Conservation (phyloP, 1,139 yeast species). For the Nadsonia starkeyi-henricii region DNA sequence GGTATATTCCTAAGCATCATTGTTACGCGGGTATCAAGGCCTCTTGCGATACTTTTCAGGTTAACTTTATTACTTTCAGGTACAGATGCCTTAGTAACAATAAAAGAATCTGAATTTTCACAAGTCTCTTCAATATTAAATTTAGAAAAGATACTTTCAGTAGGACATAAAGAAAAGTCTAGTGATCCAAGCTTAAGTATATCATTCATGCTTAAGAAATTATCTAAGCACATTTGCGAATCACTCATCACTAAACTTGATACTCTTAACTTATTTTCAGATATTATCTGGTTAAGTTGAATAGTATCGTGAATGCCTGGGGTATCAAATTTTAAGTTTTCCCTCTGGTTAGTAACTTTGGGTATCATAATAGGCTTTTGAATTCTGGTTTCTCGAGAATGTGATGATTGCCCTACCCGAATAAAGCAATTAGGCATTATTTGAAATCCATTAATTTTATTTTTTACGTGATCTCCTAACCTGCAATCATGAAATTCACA, state of each 20-base stretch:
- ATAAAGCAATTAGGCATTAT: neutral
- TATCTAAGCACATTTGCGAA: neutral
- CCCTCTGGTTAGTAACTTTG: neutral
- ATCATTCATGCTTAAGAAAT: neutral
- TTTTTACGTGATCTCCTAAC: neutral
- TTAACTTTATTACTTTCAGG: conserved; percentile 25
- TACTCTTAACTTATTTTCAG: neutral
- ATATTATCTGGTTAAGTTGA: neutral
- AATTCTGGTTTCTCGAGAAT: neutral
- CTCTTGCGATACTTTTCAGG: conserved; percentile 25
- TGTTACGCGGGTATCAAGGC: conserved; percentile 32
- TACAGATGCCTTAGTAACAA: conserved; percentile 20
- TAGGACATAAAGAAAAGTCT: neutral
- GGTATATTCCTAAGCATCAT: conserved; percentile 40
- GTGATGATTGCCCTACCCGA: neutral
- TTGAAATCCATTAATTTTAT: neutral
- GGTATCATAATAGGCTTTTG: neutral
- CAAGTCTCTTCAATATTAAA: neutral
- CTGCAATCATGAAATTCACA: neutral
- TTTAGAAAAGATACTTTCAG: neutral
- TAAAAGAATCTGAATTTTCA: neutral
- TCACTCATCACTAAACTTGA: neutral
- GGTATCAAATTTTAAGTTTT: neutral
- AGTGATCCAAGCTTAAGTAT: neutral
- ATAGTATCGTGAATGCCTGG: neutral